Evolutionary conservation across 306 rosid genomes (phyloP).

Genomic region (Elaeagnus macrophylla): DNA sequence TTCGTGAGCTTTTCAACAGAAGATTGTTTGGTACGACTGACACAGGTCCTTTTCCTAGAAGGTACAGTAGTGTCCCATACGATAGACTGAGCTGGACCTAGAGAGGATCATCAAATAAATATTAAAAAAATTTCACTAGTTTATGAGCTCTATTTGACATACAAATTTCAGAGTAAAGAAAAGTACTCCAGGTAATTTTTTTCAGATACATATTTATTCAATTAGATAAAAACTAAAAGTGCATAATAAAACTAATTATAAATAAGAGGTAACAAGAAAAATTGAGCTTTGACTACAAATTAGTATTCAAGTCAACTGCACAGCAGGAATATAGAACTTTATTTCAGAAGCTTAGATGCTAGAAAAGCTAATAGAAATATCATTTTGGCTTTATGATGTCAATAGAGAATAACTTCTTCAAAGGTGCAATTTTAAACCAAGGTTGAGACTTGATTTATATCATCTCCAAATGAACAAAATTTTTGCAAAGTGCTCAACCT

Average conservation of each 20-base stretch:
- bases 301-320: background rate
- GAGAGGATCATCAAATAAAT: slow-evolving; percentile 20
- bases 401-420: background rate
- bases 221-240: background rate
- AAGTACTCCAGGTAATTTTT: slow-evolving; percentile 6
- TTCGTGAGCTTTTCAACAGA: slow-evolving; percentile 89
- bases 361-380: slow-evolving; percentile 3
- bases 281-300: background rate
- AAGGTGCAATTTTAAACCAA: background rate
- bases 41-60: slow-evolving; percentile 86
- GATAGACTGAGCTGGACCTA: slow-evolving; percentile 88
- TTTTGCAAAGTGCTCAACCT: slow-evolving; percentile 45
- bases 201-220: slow-evolving; percentile 3
- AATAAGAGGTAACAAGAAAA: background rate
- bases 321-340: background rate
- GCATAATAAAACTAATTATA: background rate
- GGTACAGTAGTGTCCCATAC: slow-evolving; percentile 91
- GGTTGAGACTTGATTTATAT: too few relatives aligned
- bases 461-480: slow-evolving; percentile 13
- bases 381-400: slow-evolving; percentile 3
- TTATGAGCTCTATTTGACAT: slow-evolving; percentile 8
- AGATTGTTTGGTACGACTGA: slow-evolving; percentile 73
- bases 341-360: slow-evolving; percentile 5
- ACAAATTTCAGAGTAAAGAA: background rate
- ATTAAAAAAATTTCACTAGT: slow-evolving; percentile 18